Conservation (phyloP, 371 early-diverging fungal genomes). For the Rhizomucor pusillus region DNA sequence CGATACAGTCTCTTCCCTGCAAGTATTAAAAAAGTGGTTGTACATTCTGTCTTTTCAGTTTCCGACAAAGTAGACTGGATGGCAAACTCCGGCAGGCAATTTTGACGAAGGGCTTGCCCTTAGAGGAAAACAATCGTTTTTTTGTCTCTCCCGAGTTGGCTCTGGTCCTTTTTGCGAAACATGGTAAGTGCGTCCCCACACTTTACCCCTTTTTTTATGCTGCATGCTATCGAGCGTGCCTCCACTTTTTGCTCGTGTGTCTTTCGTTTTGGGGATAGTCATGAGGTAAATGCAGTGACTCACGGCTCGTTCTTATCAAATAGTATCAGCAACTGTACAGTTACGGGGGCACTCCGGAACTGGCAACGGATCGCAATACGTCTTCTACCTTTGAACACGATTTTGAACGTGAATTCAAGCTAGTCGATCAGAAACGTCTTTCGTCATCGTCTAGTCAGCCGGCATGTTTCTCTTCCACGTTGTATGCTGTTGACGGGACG, state of each 20-base stretch:
- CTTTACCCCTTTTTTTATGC: conserved; percentile 4
- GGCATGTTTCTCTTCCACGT: not conserved
- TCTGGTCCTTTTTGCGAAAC: conserved; percentile 16
- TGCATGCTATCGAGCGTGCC: not conserved
- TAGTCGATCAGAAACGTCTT: not conserved
- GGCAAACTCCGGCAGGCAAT: too few species aligned
- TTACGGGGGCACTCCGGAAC: not conserved
- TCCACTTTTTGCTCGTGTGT: not conserved
- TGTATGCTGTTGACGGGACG: conserved; percentile 4
- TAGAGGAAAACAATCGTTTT: not conserved
- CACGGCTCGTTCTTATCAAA: not conserved
- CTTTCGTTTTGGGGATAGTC: not conserved
- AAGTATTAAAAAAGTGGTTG: too few species aligned
- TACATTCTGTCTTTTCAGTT: too few species aligned
- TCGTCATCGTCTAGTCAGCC: not conserved
- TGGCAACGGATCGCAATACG: not conserved
- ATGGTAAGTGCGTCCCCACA: conserved; percentile 8
- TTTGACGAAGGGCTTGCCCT: too few species aligned
- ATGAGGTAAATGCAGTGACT: not conserved
- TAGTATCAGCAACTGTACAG: conserved; percentile 2
- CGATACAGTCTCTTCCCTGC: too few species aligned
- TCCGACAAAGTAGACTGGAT: too few species aligned
- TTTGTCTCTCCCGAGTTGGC: conserved; percentile 8
- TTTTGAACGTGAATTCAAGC: not conserved
- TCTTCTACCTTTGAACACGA: not conserved